Conservation (phyloP, 768 basidiomycete species). For the Podaxis carcinomalis region DNA sequence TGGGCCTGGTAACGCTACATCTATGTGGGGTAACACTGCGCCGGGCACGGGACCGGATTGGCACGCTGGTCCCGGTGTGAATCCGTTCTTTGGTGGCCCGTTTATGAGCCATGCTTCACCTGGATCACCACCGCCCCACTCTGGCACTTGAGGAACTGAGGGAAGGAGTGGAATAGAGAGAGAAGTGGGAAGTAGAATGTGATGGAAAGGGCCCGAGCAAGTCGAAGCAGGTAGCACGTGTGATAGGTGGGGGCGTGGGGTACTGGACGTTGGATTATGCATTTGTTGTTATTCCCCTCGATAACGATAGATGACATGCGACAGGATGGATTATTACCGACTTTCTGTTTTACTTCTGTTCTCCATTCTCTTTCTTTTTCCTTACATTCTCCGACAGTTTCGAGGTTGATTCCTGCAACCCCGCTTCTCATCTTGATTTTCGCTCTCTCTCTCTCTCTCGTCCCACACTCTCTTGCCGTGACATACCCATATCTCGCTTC, state of each 20-base stretch:
- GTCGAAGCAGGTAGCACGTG: background rate
- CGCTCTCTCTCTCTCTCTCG: too few relatives aligned
- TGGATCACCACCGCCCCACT: conserved; percentile 44
- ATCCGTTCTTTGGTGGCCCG: conserved; percentile 38
- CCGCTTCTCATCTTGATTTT: background rate
- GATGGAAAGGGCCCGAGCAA: background rate
- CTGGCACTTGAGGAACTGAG: conserved; percentile 19
- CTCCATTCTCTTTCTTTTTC: conserved; percentile 4
- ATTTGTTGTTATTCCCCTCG: conserved; percentile 7
- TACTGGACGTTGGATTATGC: background rate
- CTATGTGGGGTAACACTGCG: conserved; percentile 35
- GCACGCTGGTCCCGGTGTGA: conserved; percentile 32
- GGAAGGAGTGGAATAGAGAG: background rate
- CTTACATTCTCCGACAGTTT: conserved; percentile 10
- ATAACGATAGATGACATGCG: conserved; percentile 4
- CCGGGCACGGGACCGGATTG: conserved; percentile 36
- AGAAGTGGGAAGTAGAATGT: background rate
- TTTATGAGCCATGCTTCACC: conserved; percentile 46
- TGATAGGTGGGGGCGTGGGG: background rate
- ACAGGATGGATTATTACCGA: background rate
- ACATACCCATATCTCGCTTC: background rate
- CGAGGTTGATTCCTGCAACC: conserved; percentile 3
- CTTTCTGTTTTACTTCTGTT: background rate
- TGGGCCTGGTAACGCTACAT: conserved; percentile 12
- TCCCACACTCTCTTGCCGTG: background rate